Evolutionary conservation across 2,329 filamentous ascomycete species (phyloP), one percentile per base, ranked within the genome.

Genomic region (Cladosporium oxysporum): DNA sequence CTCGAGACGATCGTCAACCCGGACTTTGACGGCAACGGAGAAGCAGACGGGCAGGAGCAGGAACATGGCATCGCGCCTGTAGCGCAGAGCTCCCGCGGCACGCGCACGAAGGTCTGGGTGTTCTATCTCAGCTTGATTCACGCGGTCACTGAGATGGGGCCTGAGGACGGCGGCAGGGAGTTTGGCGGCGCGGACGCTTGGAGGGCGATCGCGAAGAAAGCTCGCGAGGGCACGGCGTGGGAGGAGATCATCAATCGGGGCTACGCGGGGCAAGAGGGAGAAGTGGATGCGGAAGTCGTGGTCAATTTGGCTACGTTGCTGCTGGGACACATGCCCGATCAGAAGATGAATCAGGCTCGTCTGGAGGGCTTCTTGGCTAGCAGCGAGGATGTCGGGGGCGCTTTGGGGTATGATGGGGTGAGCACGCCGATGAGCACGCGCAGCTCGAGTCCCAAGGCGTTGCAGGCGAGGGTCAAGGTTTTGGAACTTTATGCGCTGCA

Each of bases 401-500:
- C 55, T 1, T 6, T 14, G 23, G 58, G 52, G 7, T 62, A 62
- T 49, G 73, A 76, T 68, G 94, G 68, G 85, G 65, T 70, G 11
- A 71, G 70, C 41, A 75, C 70, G 84, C 87, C 69, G 86, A 88
- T 73, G 84, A 93, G 70, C 78, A 85, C 67, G 81, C 64, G 62
- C 52, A 68, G 68, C 11, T 71, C 70, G 1, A 71, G 70, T 5
- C 68, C 80, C 72, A 74, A 78, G 72, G 69, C 78, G 69, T 58
- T 79, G 73, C 67, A 74, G 23, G 89, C 92, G 5, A 87, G 93
- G 55, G 89, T 97, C 69, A 96, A 96, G 81, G 91, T 99, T 50
- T 87, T 99, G 60, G 95, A 99, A 79, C 84, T 99, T 10, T 99
- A 97, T 78, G 96, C 93, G 1, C 85, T 99, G 5, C 95, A 99